phyloP scores from a whole-genome alignment of 2,329 filamentous ascomycete species.

The Diaporthe eres region DNA sequence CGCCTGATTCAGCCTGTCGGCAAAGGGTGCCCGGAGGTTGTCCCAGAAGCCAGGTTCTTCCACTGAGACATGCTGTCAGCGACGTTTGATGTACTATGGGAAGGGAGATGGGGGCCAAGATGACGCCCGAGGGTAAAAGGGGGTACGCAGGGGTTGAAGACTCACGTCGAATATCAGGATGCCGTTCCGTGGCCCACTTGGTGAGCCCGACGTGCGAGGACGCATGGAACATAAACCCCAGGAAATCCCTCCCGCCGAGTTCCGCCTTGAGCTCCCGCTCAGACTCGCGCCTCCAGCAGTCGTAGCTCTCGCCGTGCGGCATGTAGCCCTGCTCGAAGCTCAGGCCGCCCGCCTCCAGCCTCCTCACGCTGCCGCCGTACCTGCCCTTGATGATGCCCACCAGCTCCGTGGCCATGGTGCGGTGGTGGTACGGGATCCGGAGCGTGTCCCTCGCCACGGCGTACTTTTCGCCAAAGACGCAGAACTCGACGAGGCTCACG shows the following conservation, averaged over 20 bases:
- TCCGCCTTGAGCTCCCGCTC: conserved; percentile 44
- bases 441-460: conserved; percentile 70
- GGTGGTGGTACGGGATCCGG: conserved; percentile 68
- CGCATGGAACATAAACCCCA: conserved; percentile 50
- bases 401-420: conserved; percentile 67
- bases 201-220: conserved; percentile 47
- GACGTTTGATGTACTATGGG: not conserved
- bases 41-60: conserved; percentile 35
- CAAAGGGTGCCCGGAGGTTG: conserved; percentile 35
- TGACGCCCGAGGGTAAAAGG: too few relatives aligned
- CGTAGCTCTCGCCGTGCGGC: conserved; percentile 49
- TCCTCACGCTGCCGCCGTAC: conserved; percentile 49
- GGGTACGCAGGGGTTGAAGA: not conserved
- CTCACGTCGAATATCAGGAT: conserved; percentile 40
- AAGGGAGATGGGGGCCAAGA: too few relatives aligned
- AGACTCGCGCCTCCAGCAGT: conserved; percentile 45
- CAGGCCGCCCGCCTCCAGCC: conserved; percentile 49
- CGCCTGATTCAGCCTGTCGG: conserved; percentile 34
- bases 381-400: conserved; percentile 59
- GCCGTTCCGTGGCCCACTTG: conserved; percentile 44
- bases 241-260: conserved; percentile 45
- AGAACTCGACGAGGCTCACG: conserved; percentile 71
- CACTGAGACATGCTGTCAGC: conserved; percentile 16
- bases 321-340: conserved; percentile 50
- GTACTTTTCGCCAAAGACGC: conserved; percentile 75